Evolutionary conservation across 2,329 filamentous ascomycete species (phyloP).

Genomic region (Microcyclospora tardicrescens): DNA sequence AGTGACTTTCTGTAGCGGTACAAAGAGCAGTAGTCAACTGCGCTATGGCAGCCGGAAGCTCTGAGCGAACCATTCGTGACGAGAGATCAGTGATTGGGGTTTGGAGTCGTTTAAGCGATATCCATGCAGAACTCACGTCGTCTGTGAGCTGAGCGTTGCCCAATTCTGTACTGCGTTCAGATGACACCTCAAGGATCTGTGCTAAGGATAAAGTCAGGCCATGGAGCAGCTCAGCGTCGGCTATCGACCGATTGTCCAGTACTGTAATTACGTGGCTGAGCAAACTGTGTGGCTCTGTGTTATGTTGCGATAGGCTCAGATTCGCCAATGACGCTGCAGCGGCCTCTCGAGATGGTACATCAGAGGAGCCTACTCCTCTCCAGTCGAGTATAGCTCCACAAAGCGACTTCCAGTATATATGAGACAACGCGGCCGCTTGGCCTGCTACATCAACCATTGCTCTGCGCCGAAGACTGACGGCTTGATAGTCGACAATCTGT

Average conservation of each 20-base stretch:
- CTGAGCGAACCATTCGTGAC: slow-evolving; percentile 15
- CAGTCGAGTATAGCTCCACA: slow-evolving; percentile 62
- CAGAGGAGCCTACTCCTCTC: slow-evolving; percentile 75
- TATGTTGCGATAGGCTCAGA: slow-evolving; percentile 32
- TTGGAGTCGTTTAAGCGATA: slow-evolving; percentile 3
- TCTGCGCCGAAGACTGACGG: slow-evolving; percentile 73
- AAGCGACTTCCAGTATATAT: slow-evolving; percentile 53
- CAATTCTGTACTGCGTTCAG: background rate
- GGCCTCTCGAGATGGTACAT: slow-evolving; percentile 58
- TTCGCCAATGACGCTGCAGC: slow-evolving; percentile 58
- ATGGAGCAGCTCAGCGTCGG: slow-evolving; percentile 58
- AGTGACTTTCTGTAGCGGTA: background rate
- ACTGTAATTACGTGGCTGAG: slow-evolving; percentile 30
- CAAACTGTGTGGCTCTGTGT: slow-evolving; percentile 25
- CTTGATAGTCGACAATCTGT: slow-evolving; percentile 84
- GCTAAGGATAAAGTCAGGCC: slow-evolving; percentile 53
- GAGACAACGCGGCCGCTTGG: slow-evolving; percentile 51
- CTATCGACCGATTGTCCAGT: slow-evolving; percentile 35
- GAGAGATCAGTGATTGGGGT: slow-evolving; percentile 10
- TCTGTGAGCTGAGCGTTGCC: background rate
- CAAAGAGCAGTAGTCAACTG: slow-evolving; percentile 12
- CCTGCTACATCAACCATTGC: slow-evolving; percentile 68
- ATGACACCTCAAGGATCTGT: slow-evolving; percentile 36
- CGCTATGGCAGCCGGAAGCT: slow-evolving; percentile 15
- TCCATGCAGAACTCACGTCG: slow-evolving; percentile 1